Conservation (phyloP, 2,329 filamentous ascomycete genomes). For the Sporothrix variecibatus region DNA sequence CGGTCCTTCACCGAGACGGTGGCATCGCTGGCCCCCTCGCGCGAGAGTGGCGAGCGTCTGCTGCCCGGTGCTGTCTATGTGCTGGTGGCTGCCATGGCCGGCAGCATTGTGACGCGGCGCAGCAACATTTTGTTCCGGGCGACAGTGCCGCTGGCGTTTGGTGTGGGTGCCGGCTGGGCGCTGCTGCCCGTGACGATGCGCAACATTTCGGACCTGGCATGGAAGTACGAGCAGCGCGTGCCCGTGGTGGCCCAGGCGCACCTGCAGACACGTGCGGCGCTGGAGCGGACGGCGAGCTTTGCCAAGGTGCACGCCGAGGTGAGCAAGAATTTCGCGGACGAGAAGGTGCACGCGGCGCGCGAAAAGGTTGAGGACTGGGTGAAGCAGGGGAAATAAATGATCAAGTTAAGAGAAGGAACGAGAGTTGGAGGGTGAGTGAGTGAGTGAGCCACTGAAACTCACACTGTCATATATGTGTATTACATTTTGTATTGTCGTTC, state of each 20-base stretch:
- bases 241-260: slow-evolving; percentile 83
- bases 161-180: slow-evolving; percentile 78
- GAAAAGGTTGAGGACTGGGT: slow-evolving; percentile 86
- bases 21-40: slow-evolving; percentile 81
- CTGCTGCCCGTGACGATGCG: slow-evolving; percentile 86
- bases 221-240: slow-evolving; percentile 90
- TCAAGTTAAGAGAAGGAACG: background rate
- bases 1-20: slow-evolving; percentile 86
- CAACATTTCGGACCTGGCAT: slow-evolving; percentile 82
- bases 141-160: slow-evolving; percentile 74
- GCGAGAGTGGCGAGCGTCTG: slow-evolving; percentile 82
- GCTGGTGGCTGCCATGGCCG: slow-evolving; percentile 90
- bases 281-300: slow-evolving; percentile 70
- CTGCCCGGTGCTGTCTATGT: slow-evolving; percentile 92
- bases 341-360: slow-evolving; percentile 74
- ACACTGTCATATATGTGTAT: slow-evolving; percentile 20
- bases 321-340: slow-evolving; percentile 71
- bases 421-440: background rate
- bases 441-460: background rate
- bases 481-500: slow-evolving; percentile 21
- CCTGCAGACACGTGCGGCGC: slow-evolving; percentile 66
- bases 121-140: slow-evolving; percentile 81
- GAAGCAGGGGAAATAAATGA: slow-evolving; percentile 75
- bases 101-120: slow-evolving; percentile 86
- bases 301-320: slow-evolving; percentile 73